Conservation (phyloP, 176 grass and related monocot species). For the Eragrostis nindensis region DNA sequence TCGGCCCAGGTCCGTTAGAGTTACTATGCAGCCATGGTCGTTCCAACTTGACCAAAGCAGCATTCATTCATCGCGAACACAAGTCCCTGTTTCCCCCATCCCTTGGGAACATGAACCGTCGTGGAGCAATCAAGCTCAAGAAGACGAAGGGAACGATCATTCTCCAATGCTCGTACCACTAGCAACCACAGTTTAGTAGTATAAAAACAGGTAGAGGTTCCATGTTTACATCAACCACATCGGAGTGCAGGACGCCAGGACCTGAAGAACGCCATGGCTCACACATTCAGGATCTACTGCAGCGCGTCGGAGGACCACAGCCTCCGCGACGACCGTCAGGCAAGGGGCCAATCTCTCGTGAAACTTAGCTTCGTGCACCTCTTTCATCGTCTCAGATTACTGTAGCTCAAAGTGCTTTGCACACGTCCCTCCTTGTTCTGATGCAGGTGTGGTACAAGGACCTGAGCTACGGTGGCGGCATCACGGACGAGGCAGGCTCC, state of each 20-base stretch:
- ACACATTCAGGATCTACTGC: slow-evolving; percentile 52
- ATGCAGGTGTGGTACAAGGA: slow-evolving; percentile 56
- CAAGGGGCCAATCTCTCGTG: neutral
- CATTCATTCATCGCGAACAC: neutral
- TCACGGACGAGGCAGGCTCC: slow-evolving; percentile 61
- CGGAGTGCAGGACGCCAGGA: too few species aligned
- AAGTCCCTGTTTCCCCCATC: neutral
- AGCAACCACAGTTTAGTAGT: too few species aligned
- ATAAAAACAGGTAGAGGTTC: too few species aligned
- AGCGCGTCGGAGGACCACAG: slow-evolving; percentile 37
- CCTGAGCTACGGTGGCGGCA: slow-evolving; percentile 31
- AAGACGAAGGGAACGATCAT: too few species aligned
- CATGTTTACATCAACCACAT: too few species aligned
- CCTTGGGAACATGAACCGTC: neutral
- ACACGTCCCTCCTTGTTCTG: neutral
- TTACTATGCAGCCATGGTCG: neutral
- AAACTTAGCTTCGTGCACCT: too few species aligned
- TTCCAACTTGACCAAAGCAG: neutral
- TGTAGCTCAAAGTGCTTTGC: neutral
- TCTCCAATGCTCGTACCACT: too few species aligned
- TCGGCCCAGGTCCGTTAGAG: too few species aligned
- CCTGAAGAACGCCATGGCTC: neutral
- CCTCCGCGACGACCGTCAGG: slow-evolving; percentile 49
- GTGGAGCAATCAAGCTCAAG: too few species aligned
- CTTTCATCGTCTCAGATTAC: neutral